Base-by-base conservation (phyloP, 2,329 filamentous ascomycete species). In the Tetracladium maxilliforme region DNA sequence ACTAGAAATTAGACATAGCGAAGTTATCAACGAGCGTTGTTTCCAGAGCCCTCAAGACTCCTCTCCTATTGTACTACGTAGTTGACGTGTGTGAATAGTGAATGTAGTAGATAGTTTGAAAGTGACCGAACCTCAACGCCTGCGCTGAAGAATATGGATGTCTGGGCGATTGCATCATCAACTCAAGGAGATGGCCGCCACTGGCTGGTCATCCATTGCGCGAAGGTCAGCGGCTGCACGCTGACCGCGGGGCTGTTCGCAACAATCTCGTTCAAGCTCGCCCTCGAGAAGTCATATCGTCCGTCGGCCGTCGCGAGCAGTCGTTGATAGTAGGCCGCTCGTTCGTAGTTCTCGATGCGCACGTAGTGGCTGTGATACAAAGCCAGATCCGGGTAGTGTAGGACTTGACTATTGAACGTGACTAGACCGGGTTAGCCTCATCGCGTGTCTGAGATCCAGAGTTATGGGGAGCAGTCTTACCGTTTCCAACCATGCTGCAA, bases 291-390 rank as follows among this genome's bases (percentile, higher is more conserved):
- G 33, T 73, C 67, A 40, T 79, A 83, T 7, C 70, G 62, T 3
- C 74, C 70, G 33, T 76, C 65, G 11, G 68, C 68, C 1, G 77
- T 82, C 16, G 72, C 73, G 19, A 79, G 56, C 14, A 82, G 59
- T 16, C 71, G 58, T 30, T 71, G 63, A 24, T 76, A 61, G 27
- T 66, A 58, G 22, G 56, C 53, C 35, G 61, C 64, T 26, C 54
- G 60, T 6, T 49, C 44, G 29, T 52, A 54, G 33, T 69, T 54
- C 8, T 60, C 54, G 22, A 51, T 51, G 30, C 64, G 53, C 24
- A 54, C 52, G 31, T 52, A 56, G 23, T 56, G 50, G 16, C 45
- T 36, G 14, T 58, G 40, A 37, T 52, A 52, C 2, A 46, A 48
- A 32, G 47, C 44, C 18, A 56, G 49, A 6, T 63, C 51, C 3